A percentile compares a stretch with the other conserved stretches of the same genome.
phyloP scores from a whole-genome alignment of 1,284 basidiomycete species.

The Mycosarcoma maydis region DNA sequence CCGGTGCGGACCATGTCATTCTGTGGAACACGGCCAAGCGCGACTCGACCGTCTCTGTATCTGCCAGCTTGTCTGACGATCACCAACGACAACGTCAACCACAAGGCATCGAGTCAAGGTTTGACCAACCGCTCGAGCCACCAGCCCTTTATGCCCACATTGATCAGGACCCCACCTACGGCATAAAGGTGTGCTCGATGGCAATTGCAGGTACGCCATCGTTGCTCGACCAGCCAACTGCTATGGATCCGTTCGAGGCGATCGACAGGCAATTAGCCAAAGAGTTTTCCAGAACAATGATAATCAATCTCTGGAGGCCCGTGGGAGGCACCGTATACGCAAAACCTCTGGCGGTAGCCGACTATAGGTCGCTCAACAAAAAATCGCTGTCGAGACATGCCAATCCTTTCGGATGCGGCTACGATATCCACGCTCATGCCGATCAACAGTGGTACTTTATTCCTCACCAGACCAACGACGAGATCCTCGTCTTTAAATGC shows the following conservation, averaged over 20 bases:
- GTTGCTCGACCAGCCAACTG: neutral
- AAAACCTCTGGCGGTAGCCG: slow-evolving; percentile 30
- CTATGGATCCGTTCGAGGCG: slow-evolving; percentile 10
- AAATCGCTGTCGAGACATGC: slow-evolving; percentile 13
- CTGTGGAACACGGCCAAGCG: slow-evolving; percentile 32
- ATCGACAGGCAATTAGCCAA: slow-evolving; percentile 7
- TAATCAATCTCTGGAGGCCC: slow-evolving; percentile 32
- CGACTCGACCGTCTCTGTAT: slow-evolving; percentile 16
- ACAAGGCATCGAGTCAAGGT: slow-evolving; percentile 27
- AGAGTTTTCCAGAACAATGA: slow-evolving; percentile 19
- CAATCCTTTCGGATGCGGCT: slow-evolving; percentile 30
- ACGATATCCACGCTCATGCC: slow-evolving; percentile 20
- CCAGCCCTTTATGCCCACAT: slow-evolving; percentile 29
- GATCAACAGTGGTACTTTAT: slow-evolving; percentile 28
- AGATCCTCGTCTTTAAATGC: slow-evolving; percentile 30
- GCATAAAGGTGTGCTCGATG: slow-evolving; percentile 26
- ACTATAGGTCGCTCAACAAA: slow-evolving; percentile 16
- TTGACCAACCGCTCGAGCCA: slow-evolving; percentile 27
- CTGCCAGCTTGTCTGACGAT: slow-evolving; percentile 19
- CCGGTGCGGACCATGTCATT: slow-evolving; percentile 29
- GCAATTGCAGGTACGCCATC: slow-evolving; percentile 24
- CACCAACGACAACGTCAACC: slow-evolving; percentile 17
- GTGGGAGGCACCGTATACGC: slow-evolving; percentile 28
- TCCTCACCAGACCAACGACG: slow-evolving; percentile 33
- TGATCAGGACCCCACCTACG: slow-evolving; percentile 25